These are phyloP conservation scores for Hamamelis virginiana DNA, from an alignment of 164 flowering plant species.

Conservation along the genomic window DNA sequence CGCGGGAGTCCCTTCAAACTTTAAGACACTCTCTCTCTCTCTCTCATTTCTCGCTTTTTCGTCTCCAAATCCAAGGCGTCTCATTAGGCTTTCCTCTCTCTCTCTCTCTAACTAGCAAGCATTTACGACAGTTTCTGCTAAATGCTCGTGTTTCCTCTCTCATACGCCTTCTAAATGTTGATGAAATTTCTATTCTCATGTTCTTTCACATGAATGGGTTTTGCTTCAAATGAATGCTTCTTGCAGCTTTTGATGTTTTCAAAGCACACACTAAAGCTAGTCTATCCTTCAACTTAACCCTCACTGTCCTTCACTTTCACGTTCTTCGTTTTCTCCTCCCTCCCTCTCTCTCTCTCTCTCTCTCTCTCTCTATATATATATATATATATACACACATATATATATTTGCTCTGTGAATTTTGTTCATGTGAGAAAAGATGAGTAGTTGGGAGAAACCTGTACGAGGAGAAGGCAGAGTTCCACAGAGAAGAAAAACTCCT, in stretches of 20 bases:
- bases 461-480: neutral
- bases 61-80: neutral
- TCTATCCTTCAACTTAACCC: neutral
- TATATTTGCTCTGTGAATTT: neutral
- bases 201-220: constrained; percentile 22
- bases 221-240: constrained; percentile 14
- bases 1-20: constrained; percentile 8
- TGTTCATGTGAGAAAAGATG: neutral
- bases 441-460: constrained; percentile 10
- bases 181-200: no score
- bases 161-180: no score
- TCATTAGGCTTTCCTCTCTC: no score
- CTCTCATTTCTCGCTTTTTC: neutral
- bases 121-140: no score
- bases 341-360: neutral
- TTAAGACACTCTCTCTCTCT: neutral
- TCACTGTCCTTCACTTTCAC: neutral
- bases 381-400: no score
- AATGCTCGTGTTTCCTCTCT: no score
- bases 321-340: neutral
- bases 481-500: constrained; percentile 33
- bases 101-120: no score
- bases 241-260: constrained; percentile 37
- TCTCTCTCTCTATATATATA: no score
- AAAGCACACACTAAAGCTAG: constrained; percentile 22